phyloP scores from a whole-genome alignment of 148 eudicot species.

The Rhododendron griersonianum region DNA sequence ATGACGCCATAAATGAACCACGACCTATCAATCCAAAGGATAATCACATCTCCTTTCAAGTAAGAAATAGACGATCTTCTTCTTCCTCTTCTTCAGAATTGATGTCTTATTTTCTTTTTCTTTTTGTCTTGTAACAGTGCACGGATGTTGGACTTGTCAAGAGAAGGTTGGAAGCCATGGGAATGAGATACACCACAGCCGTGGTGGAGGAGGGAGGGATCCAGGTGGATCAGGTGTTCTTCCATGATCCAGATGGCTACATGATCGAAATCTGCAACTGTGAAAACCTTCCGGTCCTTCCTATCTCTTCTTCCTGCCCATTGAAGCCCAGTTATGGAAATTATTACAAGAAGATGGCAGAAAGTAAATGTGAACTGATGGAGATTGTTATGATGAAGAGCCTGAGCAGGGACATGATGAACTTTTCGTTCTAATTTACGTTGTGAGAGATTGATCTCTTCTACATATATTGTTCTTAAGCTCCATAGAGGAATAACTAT shows the following conservation, averaged over 20 bases:
- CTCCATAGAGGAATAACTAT: neutral
- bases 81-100: neutral
- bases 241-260: constrained; percentile 44
- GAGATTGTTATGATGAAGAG: constrained; percentile 30
- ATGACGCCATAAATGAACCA: neutral
- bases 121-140: constrained; percentile 8
- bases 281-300: constrained; percentile 29
- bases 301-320: constrained; percentile 20
- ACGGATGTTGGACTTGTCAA: constrained; percentile 25
- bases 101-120: neutral
- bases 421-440: constrained; percentile 19
- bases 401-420: constrained; percentile 32
- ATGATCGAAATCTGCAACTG: constrained; percentile 43
- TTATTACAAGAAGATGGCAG: constrained; percentile 12
- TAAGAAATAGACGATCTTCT: constrained; percentile 1
- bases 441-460: neutral
- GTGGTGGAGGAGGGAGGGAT: constrained; percentile 30
- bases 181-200: constrained; percentile 16
- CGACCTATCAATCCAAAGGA: constrained; percentile 36
- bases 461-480: neutral
- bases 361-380: constrained; percentile 11
- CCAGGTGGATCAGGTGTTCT: constrained; percentile 38
- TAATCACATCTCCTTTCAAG: constrained; percentile 38
- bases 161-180: constrained; percentile 26
- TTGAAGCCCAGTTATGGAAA: constrained; percentile 10